Evolutionary conservation across 441 rosid genomes (phyloP).

Genomic region (Eutrema salsugineum): DNA sequence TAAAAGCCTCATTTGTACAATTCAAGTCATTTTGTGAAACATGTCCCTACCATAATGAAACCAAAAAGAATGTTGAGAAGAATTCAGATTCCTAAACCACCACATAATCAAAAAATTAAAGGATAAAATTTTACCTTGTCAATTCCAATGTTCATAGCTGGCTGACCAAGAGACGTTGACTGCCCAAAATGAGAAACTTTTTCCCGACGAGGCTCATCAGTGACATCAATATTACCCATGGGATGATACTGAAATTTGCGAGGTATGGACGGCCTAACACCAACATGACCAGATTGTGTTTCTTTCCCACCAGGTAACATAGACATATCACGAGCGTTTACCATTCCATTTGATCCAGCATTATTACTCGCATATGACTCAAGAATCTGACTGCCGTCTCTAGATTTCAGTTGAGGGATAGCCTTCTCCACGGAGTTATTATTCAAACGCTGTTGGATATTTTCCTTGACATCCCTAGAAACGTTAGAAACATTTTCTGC

Average conservation of each 20-base stretch:
- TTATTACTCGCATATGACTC: slow-evolving; percentile 46
- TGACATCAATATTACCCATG: slow-evolving; percentile 70
- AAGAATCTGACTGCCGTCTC: slow-evolving; percentile 35
- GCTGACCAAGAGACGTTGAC: slow-evolving; percentile 41
- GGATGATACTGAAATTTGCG: slow-evolving; percentile 91
- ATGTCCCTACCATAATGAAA: slow-evolving; percentile 31
- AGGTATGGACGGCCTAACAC: slow-evolving; percentile 43
- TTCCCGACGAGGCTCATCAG: slow-evolving; percentile 43
- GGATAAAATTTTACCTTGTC: slow-evolving; percentile 43
- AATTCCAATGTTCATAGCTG: slow-evolving; percentile 25
- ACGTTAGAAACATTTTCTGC: slow-evolving; percentile 32
- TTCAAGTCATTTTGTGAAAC: slow-evolving; percentile 39
- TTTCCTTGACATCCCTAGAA: slow-evolving; percentile 36
- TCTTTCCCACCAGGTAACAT: slow-evolving; percentile 43
- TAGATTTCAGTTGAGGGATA: slow-evolving; percentile 12
- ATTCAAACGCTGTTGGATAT: slow-evolving; percentile 37
- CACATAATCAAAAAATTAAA: neutral
- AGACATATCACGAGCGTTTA: slow-evolving; percentile 43
- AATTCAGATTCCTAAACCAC: neutral
- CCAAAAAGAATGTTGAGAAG: neutral
- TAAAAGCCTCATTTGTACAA: slow-evolving; percentile 37
- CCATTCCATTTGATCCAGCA: slow-evolving; percentile 22
- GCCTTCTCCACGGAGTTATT: slow-evolving; percentile 14
- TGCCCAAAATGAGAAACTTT: slow-evolving; percentile 36
- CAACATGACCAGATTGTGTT: slow-evolving; percentile 38